Evolutionary conservation across 345 rosid species (phyloP), one percentile per base, ranked within the genome.

Genomic region (Lepidium didymum): DNA sequence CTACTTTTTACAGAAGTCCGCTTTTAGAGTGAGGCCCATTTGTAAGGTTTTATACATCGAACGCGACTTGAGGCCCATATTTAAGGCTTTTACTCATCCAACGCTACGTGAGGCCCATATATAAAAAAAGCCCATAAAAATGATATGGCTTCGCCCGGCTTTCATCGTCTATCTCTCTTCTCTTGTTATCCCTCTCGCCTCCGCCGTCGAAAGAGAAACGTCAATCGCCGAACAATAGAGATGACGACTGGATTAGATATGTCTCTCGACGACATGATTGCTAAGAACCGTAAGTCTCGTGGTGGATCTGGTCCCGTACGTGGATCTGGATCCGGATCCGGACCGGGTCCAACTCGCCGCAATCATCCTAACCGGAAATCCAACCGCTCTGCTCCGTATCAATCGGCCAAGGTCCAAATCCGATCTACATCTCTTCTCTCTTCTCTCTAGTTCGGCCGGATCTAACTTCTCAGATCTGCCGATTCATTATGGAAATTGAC

Each of bases 191-290:
- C 54, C 27, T 62, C 41, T 46, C 29, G 33, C 33, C 21, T 10
- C 65, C 13, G 38, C 50, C 60, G 56, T 15, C 47, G 2, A 9
- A 35, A 65, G 52, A 69, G 79, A 58, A 73, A 11, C 70, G 44
- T 38, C 35, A 18, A 57, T 49, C 76, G 31, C 31, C 56, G 64
- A 42, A 43, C 2, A 4, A 23, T n/a, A 11, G 21, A 55, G 60
- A 95, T 95, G 99, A 64, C 97, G 38, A 84, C 84, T 80, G 86
- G 93, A 62, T 83, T 95, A 77, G 96, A 95, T 65, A 89, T 89
- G 96, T 86, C 99, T 49, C 96, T 95, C 47, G 99, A 95, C 46
- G 99, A 95, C 58, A 82, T 95, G 81, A 95, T 95, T 73, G 89
- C 89, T 79, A 85, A 56, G 76, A 89, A 78, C 78, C 90, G 85